Evolutionary conservation across 2,329 filamentous ascomycete species (phyloP), one percentile per base, ranked within the genome.

Genomic region (Dactylellina leptospora): DNA sequence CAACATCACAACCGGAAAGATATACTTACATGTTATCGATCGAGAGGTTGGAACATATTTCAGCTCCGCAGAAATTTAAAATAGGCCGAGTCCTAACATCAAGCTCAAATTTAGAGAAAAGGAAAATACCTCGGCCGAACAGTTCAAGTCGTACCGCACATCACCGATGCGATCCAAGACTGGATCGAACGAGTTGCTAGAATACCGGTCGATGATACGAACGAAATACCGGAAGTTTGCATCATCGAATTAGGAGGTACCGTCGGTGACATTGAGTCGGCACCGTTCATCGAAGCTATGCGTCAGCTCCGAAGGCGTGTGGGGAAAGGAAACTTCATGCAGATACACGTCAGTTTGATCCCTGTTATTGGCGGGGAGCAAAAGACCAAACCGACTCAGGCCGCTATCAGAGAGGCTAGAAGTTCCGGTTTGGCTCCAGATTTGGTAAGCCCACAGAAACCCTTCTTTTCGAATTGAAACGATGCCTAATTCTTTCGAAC

Each of bases 1-100:
- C 83, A 97, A 97, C 81, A 96, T 99, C 81, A 99, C 95, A 2
- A 96, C 93, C 4, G 95, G 95, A 78, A 97, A 97, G 83, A 92
- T 97, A 76, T 97, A 97, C 82, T 85, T 91, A 78, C 87, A 90
- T 77, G 93, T 97, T 59, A 92, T 96, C 77, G 87, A 92, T 78
- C 87, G 86, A 73, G 87, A 90, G 76, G 76, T 76, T 33, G 33
- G 61, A 48, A 33, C 13, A 13, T 16, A 11, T 20, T 10, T 45
- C 16, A 18, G 16, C n/a, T 18, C 40, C 18, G 22, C n/a, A 45
- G 18, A 23, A n/a, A n/a, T 9, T 42, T 33, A 5, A 33, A 33
- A 42, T 16, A 9, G 8, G 38, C n/a, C 4, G 6, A 4, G 38
- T 42, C 11, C 11, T 11, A 33, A 33, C 11, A 6, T 11, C 6